Percentiles rank a stretch among this genome's conserved stretches.
Conservation (phyloP, 192 early-diverging fungal genomes). For the Coemansia sp. region DNA sequence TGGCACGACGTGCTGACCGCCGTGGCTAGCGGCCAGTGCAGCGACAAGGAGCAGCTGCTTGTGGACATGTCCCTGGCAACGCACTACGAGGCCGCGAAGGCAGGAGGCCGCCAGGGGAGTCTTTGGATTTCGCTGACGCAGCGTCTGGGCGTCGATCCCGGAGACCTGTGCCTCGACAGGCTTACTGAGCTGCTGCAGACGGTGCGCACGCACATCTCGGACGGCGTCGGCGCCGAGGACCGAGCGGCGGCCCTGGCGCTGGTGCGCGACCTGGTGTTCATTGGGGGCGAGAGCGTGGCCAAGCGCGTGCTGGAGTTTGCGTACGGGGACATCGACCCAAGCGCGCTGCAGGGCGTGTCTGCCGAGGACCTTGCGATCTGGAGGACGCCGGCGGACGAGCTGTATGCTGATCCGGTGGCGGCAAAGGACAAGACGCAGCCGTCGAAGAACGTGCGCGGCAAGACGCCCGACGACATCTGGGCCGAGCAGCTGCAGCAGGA, state of each 20-base stretch:
- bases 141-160: conserved; percentile 67
- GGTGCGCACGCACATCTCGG: conserved; percentile 44
- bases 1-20: conserved; percentile 7
- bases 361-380: conserved; percentile 39
- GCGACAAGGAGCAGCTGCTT: conserved; percentile 22
- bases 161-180: conserved; percentile 55
- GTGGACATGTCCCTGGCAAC: conserved; percentile 58
- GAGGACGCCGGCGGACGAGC: conserved; percentile 30
- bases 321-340: conserved; percentile 22
- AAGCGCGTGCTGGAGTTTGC: conserved; percentile 35
- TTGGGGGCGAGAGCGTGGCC: conserved; percentile 32
- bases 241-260: conserved; percentile 18
- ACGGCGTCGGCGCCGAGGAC: conserved; percentile 23
- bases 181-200: conserved; percentile 47
- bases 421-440: conserved; percentile 9
- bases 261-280: conserved; percentile 30
- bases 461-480: conserved; percentile 40
- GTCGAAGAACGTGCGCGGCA: background rate
- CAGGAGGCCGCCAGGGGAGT: conserved; percentile 58
- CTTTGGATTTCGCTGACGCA: conserved; percentile 85
- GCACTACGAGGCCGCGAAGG: conserved; percentile 23
- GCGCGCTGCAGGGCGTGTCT: conserved; percentile 13
- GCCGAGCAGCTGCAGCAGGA: conserved; percentile 38
- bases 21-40: conserved; percentile 6
- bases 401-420: conserved; percentile 32